phyloP scores from a whole-genome alignment of 495 filamentous ascomycete genomes.

The Geopyxis carbonaria region DNA sequence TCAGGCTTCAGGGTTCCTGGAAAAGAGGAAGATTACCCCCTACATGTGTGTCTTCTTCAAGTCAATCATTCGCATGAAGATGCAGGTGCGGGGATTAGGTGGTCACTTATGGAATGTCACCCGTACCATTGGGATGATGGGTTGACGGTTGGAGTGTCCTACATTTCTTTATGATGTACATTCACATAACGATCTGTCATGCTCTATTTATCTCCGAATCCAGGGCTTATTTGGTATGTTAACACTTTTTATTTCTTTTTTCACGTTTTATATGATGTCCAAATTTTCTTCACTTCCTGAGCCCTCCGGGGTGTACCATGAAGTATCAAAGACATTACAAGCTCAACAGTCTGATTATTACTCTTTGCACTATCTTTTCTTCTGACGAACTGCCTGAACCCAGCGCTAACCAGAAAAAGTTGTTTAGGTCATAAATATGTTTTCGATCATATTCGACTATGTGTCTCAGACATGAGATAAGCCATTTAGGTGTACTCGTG shows the following conservation, averaged over 20 bases:
- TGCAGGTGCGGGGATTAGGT: conserved; percentile 7
- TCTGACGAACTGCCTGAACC: background rate
- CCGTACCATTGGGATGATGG: conserved; percentile 5
- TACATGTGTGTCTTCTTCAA: conserved; percentile 4
- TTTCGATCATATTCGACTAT: background rate
- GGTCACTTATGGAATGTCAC: background rate
- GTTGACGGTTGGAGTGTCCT: background rate
- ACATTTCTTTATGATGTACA: conserved; percentile 3
- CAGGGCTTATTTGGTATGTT: conserved; percentile 3
- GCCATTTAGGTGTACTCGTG: background rate
- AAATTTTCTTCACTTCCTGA: conserved; percentile 9
- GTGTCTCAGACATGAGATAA: background rate
- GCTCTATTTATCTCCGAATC: background rate
- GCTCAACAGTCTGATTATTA: conserved; percentile 7
- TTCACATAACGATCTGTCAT: background rate
- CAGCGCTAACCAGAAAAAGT: background rate
- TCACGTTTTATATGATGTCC: conserved; percentile 1
- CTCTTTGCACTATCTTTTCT: background rate
- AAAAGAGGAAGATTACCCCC: conserved; percentile 7
- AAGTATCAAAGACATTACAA: conserved; percentile 9
- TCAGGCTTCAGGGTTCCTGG: conserved; percentile 7
- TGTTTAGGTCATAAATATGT: background rate
- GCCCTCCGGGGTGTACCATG: background rate
- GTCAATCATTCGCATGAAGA: background rate
- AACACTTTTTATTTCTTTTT: background rate